Percentiles rank a stretch among this genome's conserved stretches.
phyloP scores from a whole-genome alignment of 148 eudicot genomes.

The Amaranthus cruentus region DNA sequence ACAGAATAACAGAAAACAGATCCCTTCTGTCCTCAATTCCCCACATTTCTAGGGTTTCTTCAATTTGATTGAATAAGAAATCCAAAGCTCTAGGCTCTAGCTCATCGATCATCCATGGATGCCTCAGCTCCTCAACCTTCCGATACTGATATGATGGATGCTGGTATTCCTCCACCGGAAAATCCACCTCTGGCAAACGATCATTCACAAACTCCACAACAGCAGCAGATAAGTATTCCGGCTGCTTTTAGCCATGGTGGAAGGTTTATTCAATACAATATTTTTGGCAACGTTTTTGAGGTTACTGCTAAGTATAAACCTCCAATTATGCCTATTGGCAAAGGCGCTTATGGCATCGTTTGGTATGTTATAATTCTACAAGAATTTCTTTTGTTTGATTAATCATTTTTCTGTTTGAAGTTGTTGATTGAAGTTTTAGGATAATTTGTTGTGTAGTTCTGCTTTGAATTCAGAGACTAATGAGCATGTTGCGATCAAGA shows the following conservation, averaged over 20 bases:
- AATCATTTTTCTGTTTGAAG: not conserved
- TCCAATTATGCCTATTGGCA: conserved; percentile 94
- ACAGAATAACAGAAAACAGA: not conserved
- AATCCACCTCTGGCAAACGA: conserved; percentile 24
- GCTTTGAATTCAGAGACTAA: conserved; percentile 84
- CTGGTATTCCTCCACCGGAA: conserved; percentile 23
- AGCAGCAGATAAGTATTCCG: conserved; percentile 57
- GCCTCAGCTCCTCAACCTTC: conserved; percentile 37
- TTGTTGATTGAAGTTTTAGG: not conserved
- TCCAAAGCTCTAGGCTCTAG: not conserved
- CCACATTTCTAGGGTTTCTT: conserved; percentile 27
- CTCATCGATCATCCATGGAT: not conserved
- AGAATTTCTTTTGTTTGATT: not conserved
- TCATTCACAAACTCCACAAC: conserved; percentile 23
- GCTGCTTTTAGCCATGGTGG: conserved; percentile 77
- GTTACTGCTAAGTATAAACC: conserved; percentile 87
- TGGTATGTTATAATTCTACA: conserved; percentile 38
- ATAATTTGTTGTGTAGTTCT: conserved; percentile 39
- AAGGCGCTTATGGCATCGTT: conserved; percentile 97
- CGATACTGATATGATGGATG: conserved; percentile 78
- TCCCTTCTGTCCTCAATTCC: conserved; percentile 1
- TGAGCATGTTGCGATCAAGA: conserved; percentile 86
- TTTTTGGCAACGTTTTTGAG: conserved; percentile 84
- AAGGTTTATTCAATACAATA: conserved; percentile 74
- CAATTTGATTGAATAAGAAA: not conserved